Base-by-base conservation (phyloP, 2,329 filamentous ascomycete species). In the Rosellinia necatrix region DNA sequence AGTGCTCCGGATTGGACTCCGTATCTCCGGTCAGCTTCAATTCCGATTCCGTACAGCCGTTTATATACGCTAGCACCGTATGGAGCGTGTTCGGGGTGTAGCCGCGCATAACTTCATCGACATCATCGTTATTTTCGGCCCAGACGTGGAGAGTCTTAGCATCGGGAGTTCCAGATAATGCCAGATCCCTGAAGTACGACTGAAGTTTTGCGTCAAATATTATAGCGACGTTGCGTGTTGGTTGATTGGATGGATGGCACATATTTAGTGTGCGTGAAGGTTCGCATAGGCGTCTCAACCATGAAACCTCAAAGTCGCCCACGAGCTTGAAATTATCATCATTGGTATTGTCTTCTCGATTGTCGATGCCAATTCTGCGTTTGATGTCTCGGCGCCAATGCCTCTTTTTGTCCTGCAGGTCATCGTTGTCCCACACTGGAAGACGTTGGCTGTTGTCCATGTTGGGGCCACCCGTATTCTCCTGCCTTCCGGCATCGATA, bases 191-290 rank as follows among this genome's bases (percentile, higher is more conserved):
- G 32, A 71, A 61, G 42, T 65, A 67, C 2, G 59, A 58, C 50
- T 70, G 67, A 13, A 71, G 62, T 21, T 66, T 68, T 27, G 58
- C 55, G 47, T 70, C 66, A 43, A 71, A 70, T 5, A 71, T 38
- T 12, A 66, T 63, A n/a, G 44, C 17, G 19, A 70, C 61, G 44
- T 70, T 69, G 9, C 67, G 56, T 2, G 44, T 8, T 10, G 61
- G 64, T 22, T 44, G 53, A n/a, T 61, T 40, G 6, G 55, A 52
- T 42, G 72, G 66, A 53, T 60, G 57, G 41, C 72, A 63, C 49
- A 70, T 65, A 19, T 66, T 59, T 35, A 66, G 55, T 9, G 67
- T 66, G 9, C 63, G 56, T 25, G 74, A 67, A 15, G 66, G 61
- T 41, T 70, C 27, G 32, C 66, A 65, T 34, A 70, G 57, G 47